phyloP scores from a whole-genome alignment of 2,329 filamentous ascomycete genomes.

The Sclerotinia subarctica region DNA sequence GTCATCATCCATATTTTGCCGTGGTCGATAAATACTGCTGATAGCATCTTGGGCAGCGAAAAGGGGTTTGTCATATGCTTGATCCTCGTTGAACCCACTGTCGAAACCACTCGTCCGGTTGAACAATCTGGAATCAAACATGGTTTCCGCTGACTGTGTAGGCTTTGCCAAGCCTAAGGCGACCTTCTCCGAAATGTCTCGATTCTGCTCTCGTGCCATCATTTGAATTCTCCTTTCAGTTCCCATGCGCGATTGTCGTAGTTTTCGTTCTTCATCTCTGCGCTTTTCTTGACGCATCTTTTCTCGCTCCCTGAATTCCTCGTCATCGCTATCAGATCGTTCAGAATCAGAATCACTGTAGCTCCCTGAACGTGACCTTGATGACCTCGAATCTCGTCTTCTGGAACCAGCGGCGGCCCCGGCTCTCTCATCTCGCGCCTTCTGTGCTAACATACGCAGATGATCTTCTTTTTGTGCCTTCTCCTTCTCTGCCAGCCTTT shows the following conservation, averaged over 20 bases:
- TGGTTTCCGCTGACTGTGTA: constrained; percentile 84
- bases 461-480: constrained; percentile 93
- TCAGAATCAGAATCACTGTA: constrained; percentile 53
- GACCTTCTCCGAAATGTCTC: constrained; percentile 96
- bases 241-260: constrained; percentile 93
- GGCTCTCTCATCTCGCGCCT: constrained; percentile 79
- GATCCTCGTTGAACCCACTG: constrained; percentile 93
- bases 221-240: constrained; percentile 87
- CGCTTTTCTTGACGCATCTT: constrained; percentile 72
- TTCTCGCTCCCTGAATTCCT: constrained; percentile 72
- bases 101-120: constrained; percentile 92
- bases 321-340: constrained; percentile 48
- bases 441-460: constrained; percentile 80
- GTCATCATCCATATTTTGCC: constrained; percentile 69
- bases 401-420: constrained; percentile 46
- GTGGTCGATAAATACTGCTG: constrained; percentile 87
- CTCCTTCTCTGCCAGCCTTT: constrained; percentile 93
- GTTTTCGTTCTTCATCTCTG: constrained; percentile 80
- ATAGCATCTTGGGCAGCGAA: constrained; percentile 96
- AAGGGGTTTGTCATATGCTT: constrained; percentile 93
- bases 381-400: constrained; percentile 40
- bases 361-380: constrained; percentile 46
- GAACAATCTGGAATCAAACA: constrained; percentile 96
- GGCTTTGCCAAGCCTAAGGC: constrained; percentile 92
- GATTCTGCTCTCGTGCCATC: constrained; percentile 91